Evolutionary conservation across 164 flowering plant genomes (phyloP).

Genomic region (Vitis vinifera): ASM3070453v1 NC_081820.1:19680001-19680500

Average conservation of each 20-base stretch:
- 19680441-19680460: not conserved
- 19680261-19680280: slow-evolving; percentile 1
- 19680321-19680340: slow-evolving; percentile 79
- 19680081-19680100: not conserved
- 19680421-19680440: slow-evolving; percentile 15
- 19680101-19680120: slow-evolving; percentile 1
- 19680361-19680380: slow-evolving; percentile 80
- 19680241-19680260: slow-evolving; percentile 6
- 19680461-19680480: not conserved
- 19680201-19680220: slow-evolving; percentile 48
- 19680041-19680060: too few species aligned
- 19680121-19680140: not conserved
- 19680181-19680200: slow-evolving; percentile 94
- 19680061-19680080: not conserved
- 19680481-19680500: not conserved
- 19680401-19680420: slow-evolving; percentile 75
- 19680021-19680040: too few species aligned
- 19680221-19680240: not conserved
- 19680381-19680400: slow-evolving; percentile 84
- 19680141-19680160: slow-evolving; percentile 76
- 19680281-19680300: slow-evolving; percentile 90
- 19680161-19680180: slow-evolving; percentile 60
- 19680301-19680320: slow-evolving; percentile 94
- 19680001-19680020: too few species aligned
- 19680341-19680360: slow-evolving; percentile 74